Percentiles rank a stretch among this genome's conserved stretches.
Evolutionary conservation across 495 filamentous ascomycete genomes (phyloP).

Genomic region (Hyaloscypha finlandica): DNA sequence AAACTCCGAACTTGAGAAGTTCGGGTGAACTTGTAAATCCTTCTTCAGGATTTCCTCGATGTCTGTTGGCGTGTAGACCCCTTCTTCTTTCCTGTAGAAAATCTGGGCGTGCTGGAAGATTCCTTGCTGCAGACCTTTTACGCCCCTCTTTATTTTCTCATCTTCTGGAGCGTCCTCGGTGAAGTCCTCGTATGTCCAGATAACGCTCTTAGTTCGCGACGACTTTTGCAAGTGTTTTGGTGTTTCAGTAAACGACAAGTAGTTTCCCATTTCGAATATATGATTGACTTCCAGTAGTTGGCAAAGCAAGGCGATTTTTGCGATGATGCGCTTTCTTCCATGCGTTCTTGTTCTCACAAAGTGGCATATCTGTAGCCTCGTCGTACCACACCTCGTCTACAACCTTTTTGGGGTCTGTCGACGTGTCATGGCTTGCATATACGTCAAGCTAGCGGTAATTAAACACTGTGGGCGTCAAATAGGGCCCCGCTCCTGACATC

Average conservation of each 20-base stretch:
- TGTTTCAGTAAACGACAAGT: background rate
- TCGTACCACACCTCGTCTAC: too few species aligned
- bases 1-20: conserved; percentile 3
- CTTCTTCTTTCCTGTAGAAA: conserved; percentile 1
- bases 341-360: too few species aligned
- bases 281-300: too few species aligned
- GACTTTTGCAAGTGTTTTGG: conserved; percentile 1
- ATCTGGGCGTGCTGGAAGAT: background rate
- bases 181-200: conserved; percentile 14
- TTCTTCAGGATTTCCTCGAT: background rate
- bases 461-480: too few species aligned
- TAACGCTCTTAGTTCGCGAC: conserved; percentile 7
- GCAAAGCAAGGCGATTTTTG: too few species aligned
- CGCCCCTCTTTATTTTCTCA: conserved; percentile 6
- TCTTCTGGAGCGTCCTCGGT: conserved; percentile 11
- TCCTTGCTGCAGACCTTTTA: background rate
- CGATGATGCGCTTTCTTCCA: too few species aligned
- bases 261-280: conserved; percentile 9
- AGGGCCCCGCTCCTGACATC: too few species aligned
- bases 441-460: too few species aligned
- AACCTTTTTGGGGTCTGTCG: too few species aligned
- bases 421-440: too few species aligned
- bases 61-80: background rate
- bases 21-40: background rate
- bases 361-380: too few species aligned